These are phyloP conservation scores for Pseudoturritis turrita DNA, from an alignment of 345 rosid genomes.

Conservation along the genomic window DNA sequence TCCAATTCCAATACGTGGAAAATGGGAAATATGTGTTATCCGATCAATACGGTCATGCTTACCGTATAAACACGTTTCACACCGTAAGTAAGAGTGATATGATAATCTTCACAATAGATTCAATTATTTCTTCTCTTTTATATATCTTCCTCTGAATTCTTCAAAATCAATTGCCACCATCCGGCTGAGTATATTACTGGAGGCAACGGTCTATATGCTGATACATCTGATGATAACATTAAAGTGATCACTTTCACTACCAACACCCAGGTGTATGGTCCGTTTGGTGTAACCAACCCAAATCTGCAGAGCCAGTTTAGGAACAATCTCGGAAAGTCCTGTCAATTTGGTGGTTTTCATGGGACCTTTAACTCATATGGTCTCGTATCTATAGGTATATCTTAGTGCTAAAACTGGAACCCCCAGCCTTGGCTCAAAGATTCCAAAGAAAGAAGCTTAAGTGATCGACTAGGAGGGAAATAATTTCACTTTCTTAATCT, in stretches of 20 bases:
- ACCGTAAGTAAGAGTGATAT: neutral
- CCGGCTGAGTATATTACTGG: neutral
- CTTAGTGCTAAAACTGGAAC: neutral
- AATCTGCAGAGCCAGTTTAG: neutral
- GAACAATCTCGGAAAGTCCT: neutral
- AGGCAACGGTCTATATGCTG: neutral
- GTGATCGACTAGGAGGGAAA: too few species aligned
- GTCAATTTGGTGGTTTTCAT: neutral
- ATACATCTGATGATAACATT: neutral
- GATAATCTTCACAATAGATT: neutral
- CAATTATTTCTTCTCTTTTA: neutral
- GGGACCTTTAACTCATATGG: neutral
- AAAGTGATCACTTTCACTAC: neutral
- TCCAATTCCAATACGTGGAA: neutral
- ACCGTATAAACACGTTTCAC: neutral
- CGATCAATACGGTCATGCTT: neutral
- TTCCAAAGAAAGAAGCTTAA: neutral
- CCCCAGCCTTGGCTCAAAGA: neutral
- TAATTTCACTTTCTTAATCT: neutral
- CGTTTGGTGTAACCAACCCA: neutral
- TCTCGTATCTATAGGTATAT: neutral
- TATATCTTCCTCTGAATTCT: neutral
- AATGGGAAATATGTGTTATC: neutral
- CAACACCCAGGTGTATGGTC: neutral
- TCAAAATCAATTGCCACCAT: neutral